Base-by-base conservation (phyloP, 2,329 filamentous ascomycete genomes). In the Colletotrichum theobromicola region DNA sequence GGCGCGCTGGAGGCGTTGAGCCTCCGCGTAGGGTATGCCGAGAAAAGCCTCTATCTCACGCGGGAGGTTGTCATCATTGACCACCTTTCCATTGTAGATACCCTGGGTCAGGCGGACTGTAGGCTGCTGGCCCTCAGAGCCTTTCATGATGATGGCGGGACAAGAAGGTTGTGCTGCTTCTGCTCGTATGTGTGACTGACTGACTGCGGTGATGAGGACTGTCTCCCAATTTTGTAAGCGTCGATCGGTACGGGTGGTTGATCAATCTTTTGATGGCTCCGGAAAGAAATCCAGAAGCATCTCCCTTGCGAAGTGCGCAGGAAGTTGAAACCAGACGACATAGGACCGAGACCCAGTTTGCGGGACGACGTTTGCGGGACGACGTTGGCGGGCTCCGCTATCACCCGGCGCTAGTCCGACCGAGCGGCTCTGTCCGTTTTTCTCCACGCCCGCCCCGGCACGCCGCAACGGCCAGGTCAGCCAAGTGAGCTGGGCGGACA, bases 1-100 rank as follows among this genome's bases (percentile, higher is more conserved):
- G 18, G 85, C 86, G 42, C 78, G 83, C 35, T 79, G 86, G 80
- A 88, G 91, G 69, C 87, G 88, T 78, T 80, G 80, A n/a, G 79
- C 77, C 77, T 85, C 81, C 18, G 87, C 89, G 76, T 86, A 90
- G 1, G 88, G 88, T 34, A 90, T 84, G 64, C 88, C 88, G 58
- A 85, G 84, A 79, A 87, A 90, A 13, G 84, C 84, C 53, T 90
- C 86, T 55, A 90, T 77, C 18, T 83, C 77, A 62, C 83, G 85
- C 5, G 87, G 86, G 30, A 82, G 81, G 15, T 78, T 76, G 12
- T 78, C 79, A 13, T 80, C 74, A n/a, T 78, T 67, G 50, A 84
- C 76, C 37, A 82, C 79, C 28, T 82, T 79, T 70, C 86, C 86
- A 3, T 84, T 70, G 76, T 87, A 88, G 2, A 78, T 83, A 57